Base-by-base conservation (phyloP, 495 filamentous ascomycete genomes). In the Xylaria curta region DNA sequence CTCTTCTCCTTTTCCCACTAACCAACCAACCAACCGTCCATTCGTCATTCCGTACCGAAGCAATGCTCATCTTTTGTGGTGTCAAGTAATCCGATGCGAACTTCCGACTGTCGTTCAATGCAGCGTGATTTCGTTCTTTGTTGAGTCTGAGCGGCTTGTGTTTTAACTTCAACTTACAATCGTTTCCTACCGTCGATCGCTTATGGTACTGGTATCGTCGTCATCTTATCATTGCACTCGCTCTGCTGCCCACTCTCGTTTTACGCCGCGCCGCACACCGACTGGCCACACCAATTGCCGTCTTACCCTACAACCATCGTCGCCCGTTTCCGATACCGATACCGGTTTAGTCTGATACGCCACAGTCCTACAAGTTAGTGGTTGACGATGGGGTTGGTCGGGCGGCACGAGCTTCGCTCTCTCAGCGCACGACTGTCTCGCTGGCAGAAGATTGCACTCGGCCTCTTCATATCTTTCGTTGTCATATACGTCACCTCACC, bases 361-460 rank as follows among this genome's bases (percentile, higher is more conserved):
- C 19, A n/a, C 19, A 4, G 33, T 4, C 28, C 28, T n/a, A 33
- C 8, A 15, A 10, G 5, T 19, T 0, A 64, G 33, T 42, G 33
- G 31, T n/a, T 46, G 56, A 74, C 46, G 42, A 79, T 79, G 75
- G 77, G 77, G 40, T 70, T 79, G 53, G 70, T 73, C 28, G 77
- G 76, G 66, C 73, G 75, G 33, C 72, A 73, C 36, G 71, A 74
- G 26, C 64, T 79, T 72, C 75, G 77, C 66, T 72, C 77, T 26
- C 75, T 74, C 46, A 69, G 75, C 54, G 71, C 70, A 6, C 77
- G 77, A 31, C 66, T 72, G 56, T 74, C 77, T 63, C 77, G 77
- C 4, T 72, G 73, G 51, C 77, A 79, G n/a, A 79, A 77, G 67
- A 67, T 77, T 44, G 66, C 61, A 21, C 31, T 79, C 10, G 74